Evolutionary conservation across 164 flowering plant species (phyloP).

Genomic region (Liriodendron chinense): DNA sequence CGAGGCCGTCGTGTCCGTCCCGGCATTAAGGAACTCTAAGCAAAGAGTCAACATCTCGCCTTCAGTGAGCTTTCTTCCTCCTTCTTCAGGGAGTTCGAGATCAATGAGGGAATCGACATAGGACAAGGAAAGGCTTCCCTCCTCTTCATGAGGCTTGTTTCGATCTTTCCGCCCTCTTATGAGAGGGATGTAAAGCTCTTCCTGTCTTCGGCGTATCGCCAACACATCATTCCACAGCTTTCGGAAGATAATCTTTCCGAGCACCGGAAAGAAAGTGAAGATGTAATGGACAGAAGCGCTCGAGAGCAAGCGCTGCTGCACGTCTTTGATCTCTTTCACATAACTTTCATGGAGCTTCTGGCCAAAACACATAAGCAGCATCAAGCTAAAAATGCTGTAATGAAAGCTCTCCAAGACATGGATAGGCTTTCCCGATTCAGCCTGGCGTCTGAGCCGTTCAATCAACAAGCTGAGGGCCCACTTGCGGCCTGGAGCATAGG

Average conservation of each 20-base stretch:
- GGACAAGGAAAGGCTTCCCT: background rate
- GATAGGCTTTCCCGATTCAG: background rate
- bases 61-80: constrained; percentile 23
- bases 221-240: constrained; percentile 14
- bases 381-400: constrained; percentile 16
- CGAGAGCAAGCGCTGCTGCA: constrained; percentile 9
- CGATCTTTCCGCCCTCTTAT: constrained; percentile 16
- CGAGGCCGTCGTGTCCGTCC: constrained; percentile 30
- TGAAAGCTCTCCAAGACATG: constrained; percentile 18
- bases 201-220: constrained; percentile 12
- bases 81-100: constrained; percentile 26
- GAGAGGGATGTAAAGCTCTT: constrained; percentile 25
- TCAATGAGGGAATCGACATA: constrained; percentile 32
- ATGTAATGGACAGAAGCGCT: constrained; percentile 1
- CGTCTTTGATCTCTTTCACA: constrained; percentile 20
- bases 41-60: constrained; percentile 26
- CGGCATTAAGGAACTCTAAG: constrained; percentile 28
- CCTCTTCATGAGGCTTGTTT: background rate
- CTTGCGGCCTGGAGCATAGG: constrained; percentile 25
- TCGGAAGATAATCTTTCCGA: constrained; percentile 28
- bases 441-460: constrained; percentile 1
- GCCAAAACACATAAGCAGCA: constrained; percentile 32
- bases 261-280: constrained; percentile 24
- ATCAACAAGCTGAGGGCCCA: constrained; percentile 23
- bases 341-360: constrained; percentile 22